Evolutionary conservation across 108 stramenopile genomes (phyloP), one percentile per base, ranked within the genome.

Genomic region (Skeletonema costatum): DNA sequence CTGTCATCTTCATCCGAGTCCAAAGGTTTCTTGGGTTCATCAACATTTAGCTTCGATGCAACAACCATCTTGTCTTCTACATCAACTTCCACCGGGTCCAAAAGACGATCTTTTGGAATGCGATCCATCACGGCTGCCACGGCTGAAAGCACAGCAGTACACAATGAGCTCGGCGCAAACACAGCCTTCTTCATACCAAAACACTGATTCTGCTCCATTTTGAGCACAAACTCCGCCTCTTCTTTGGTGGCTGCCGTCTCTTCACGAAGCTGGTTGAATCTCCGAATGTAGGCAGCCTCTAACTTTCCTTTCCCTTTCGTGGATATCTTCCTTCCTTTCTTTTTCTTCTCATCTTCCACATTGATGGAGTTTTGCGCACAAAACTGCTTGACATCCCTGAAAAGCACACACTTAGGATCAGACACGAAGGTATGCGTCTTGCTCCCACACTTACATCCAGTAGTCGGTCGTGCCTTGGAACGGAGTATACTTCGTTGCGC

Each of bases 191-290:
- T 77, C 56, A 86, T 68, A 48, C 84, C 62, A 51, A 77, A 59
- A 2, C 77, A 56, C 76, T 94, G 93, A 32, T 88, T 80, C 33
- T 84, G 74, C 77, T 94, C 93, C 93, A 94, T 94, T 31, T 87
- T 67, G 13, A 85, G 69, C 9, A 94, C 89, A 74, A 92, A 94
- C 38, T 77, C 68, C 9, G 87, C 91, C 80, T 94, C 93, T 53
- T 69, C 70, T 16, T 77, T 71, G 39, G 82, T 76, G 3, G 80
- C 70, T 44, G 83, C 83, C 12, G 69, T 64, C 25, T 86, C 87
- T 0, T 60, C 70, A 59, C 88, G 87, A 36, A 87, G 60, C 56
- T 83, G 77, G 12, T 87, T 29, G 48, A 90, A 73, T 44, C 91
- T 70, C 31, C 89, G 86, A 60, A 85, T 83, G 66, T 84, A 84